Evolutionary conservation across 768 basidiomycete species (phyloP).

Genomic region (Coprinopsis strossmayeri): DNA sequence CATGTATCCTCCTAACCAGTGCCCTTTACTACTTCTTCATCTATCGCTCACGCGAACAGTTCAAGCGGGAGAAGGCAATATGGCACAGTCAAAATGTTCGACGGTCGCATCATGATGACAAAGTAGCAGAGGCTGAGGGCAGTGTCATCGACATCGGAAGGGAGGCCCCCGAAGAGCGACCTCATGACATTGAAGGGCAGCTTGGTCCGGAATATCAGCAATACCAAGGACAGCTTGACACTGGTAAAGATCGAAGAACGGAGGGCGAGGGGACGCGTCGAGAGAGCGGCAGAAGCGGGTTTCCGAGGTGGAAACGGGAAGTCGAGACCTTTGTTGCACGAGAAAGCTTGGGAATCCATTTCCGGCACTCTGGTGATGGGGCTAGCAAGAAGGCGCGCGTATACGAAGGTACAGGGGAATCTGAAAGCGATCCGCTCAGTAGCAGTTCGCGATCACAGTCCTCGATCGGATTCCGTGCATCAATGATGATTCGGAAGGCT

Average conservation of each 20-base stretch:
- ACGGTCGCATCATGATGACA: background rate
- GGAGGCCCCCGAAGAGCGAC: background rate
- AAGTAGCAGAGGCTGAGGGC: background rate
- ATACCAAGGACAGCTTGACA: background rate
- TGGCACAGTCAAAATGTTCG: conserved; percentile 10
- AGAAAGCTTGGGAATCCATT: conserved; percentile 31
- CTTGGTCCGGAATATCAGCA: background rate
- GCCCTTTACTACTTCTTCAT: conserved; percentile 37
- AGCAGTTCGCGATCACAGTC: conserved; percentile 19
- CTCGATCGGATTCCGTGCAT: conserved; percentile 18
- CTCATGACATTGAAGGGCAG: background rate
- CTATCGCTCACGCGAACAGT: conserved; percentile 39
- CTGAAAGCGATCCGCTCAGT: conserved; percentile 8
- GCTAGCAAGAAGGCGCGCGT: conserved; percentile 14
- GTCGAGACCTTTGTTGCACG: conserved; percentile 27
- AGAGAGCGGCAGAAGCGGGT: conserved; percentile 30
- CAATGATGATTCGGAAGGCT: conserved; percentile 13
- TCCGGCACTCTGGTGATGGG: conserved; percentile 33
- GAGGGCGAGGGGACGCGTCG: conserved; percentile 11
- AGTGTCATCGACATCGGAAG: conserved; percentile 1
- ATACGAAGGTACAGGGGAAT: conserved; percentile 8
- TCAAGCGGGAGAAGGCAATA: conserved; percentile 10
- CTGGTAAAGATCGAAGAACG: too few species aligned
- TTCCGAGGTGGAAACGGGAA: conserved; percentile 38
- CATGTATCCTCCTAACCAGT: conserved; percentile 37